phyloP scores from a whole-genome alignment of 805 yeast species.

The Clavispora carvajalis region DNA sequence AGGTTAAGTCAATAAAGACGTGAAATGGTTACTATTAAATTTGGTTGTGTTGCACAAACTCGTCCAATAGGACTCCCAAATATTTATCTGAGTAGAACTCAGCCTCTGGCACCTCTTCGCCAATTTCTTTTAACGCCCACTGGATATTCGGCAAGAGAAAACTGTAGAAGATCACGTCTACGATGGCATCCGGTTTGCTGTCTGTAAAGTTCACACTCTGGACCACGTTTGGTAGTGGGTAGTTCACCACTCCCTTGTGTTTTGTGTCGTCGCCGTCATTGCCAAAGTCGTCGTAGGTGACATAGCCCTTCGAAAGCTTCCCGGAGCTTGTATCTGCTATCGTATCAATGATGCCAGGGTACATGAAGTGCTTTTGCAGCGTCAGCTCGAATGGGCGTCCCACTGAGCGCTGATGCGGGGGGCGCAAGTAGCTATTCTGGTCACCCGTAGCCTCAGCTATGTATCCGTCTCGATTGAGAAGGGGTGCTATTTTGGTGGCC shows the following conservation, averaged over 20 bases:
- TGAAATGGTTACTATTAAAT: conserved; percentile 1
- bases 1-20: neutral
- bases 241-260: conserved; percentile 55
- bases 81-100: conserved; percentile 27
- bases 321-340: conserved; percentile 1
- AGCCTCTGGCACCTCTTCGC: conserved; percentile 14
- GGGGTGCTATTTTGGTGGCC: conserved; percentile 50
- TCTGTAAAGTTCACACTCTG: conserved; percentile 40
- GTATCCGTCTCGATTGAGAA: conserved; percentile 54
- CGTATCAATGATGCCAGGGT: conserved; percentile 6
- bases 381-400: neutral
- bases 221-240: conserved; percentile 75
- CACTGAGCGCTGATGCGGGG: conserved; percentile 10
- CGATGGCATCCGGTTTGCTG: conserved; percentile 23
- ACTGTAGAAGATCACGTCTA: conserved; percentile 75
- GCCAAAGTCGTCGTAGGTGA: conserved; percentile 82
- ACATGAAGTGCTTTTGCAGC: conserved; percentile 1
- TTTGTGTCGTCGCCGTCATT: conserved; percentile 79
- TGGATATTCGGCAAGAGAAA: conserved; percentile 48
- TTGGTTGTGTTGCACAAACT: conserved; percentile 18
- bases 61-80: conserved; percentile 30
- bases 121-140: conserved; percentile 27
- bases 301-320: conserved; percentile 59
- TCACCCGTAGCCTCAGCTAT: conserved; percentile 18
- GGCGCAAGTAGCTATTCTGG: conserved; percentile 5